Evolutionary conservation across 768 basidiomycete genomes (phyloP).

Genomic region (Tricholoma matsutake): DNA sequence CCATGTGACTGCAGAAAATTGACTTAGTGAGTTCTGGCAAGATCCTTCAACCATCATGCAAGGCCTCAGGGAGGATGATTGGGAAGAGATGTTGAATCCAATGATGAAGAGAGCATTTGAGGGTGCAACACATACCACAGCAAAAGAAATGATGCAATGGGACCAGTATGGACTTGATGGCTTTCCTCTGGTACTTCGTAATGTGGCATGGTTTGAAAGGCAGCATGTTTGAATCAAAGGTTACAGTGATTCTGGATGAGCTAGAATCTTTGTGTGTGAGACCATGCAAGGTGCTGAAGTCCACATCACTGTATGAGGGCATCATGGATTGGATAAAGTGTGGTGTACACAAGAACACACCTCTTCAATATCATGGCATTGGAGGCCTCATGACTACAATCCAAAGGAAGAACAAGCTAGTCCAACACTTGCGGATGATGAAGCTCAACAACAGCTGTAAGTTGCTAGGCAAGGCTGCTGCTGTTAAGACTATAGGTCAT

Average conservation of each 20-base stretch:
- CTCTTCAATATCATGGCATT: slow-evolving; percentile 7
- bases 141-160: not conserved
- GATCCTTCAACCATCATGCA: not conserved
- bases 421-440: not conserved
- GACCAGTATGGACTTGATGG: not conserved
- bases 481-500: too few species aligned
- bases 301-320: slow-evolving; percentile 4
- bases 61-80: not conserved
- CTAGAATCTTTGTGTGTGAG: too few species aligned
- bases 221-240: not conserved
- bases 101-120: not conserved
- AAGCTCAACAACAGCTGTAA: slow-evolving; percentile 8
- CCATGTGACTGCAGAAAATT: not conserved
- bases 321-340: slow-evolving; percentile 8
- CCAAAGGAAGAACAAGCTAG: not conserved
- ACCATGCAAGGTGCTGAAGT: not conserved
- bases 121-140: not conserved
- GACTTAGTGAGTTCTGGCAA: not conserved
- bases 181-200: not conserved
- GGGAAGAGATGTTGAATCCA: not conserved
- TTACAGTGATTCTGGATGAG: not conserved
- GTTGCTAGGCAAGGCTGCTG: not conserved
- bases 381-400: slow-evolving; percentile 6
- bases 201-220: not conserved
- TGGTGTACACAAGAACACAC: slow-evolving; percentile 9